Percentiles rank a stretch among this genome's conserved stretches.
Evolutionary conservation across 2,329 filamentous ascomycete species (phyloP).

Genomic region (Simplicillium sp.): DNA sequence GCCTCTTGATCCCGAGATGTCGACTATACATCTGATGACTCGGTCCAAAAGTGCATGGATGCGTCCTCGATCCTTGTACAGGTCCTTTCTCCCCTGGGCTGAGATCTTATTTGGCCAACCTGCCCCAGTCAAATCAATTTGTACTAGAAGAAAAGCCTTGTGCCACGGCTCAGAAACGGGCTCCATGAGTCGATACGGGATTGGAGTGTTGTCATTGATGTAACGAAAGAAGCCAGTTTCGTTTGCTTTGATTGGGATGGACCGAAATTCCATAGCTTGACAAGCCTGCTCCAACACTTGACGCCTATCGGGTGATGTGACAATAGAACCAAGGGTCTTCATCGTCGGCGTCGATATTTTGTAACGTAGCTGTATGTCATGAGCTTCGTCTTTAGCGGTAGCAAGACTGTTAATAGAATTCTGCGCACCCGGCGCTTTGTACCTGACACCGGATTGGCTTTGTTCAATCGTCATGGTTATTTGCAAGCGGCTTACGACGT

Average conservation of each 20-base stretch:
- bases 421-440: no score
- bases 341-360: conserved; percentile 21
- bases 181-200: conserved; percentile 26
- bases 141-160: conserved; percentile 68
- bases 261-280: conserved; percentile 25
- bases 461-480: no score
- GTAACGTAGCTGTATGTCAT: conserved; percentile 24
- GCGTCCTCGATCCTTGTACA: conserved; percentile 18
- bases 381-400: background rate
- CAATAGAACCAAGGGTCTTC: conserved; percentile 17
- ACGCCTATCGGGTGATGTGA: conserved; percentile 15
- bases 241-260: conserved; percentile 22
- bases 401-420: no score
- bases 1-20: conserved; percentile 23
- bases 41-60: conserved; percentile 23
- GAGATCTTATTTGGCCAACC: conserved; percentile 46
- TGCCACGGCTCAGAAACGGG: conserved; percentile 52
- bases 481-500: no score
- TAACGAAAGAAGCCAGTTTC: conserved; percentile 25
- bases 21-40: conserved; percentile 25
- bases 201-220: conserved; percentile 26
- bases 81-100: conserved; percentile 18
- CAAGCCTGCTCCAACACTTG: conserved; percentile 27
- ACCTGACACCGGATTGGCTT: no score
- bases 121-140: conserved; percentile 56